These are phyloP conservation scores for Przewalskia tangutica DNA, from an alignment of 257 asterid genomes.

Conservation along the genomic window DNA sequence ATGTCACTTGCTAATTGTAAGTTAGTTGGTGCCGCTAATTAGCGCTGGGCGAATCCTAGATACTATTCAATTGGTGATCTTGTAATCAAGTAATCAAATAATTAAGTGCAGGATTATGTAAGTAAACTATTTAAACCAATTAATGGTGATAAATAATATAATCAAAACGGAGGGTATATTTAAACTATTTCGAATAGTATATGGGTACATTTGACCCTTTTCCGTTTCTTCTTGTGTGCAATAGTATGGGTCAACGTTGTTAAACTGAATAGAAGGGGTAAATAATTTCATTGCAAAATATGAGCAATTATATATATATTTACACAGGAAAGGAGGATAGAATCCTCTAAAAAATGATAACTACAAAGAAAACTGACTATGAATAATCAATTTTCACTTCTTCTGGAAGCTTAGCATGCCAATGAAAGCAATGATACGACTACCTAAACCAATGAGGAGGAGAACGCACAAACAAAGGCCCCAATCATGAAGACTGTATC, in stretches of 20 bases:
- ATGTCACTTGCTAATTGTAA: no score
- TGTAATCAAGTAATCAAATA: no score
- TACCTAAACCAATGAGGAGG: conserved; percentile 42
- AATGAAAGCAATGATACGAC: conserved; percentile 59
- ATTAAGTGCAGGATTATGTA: no score
- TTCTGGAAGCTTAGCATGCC: conserved; percentile 69
- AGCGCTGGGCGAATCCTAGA: no score
- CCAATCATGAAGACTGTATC: conserved; percentile 62
- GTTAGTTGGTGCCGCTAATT: no score
- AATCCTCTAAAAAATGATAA: not conserved
- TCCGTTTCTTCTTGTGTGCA: not conserved
- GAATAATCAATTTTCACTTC: conserved; percentile 30
- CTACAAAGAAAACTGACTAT: not conserved
- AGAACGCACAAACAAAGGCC: conserved; percentile 47
- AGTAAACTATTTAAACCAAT: no score
- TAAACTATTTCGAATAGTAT: not conserved
- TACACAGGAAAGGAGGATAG: not conserved
- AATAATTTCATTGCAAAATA: not conserved
- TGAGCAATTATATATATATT: not conserved
- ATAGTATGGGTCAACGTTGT: not conserved
- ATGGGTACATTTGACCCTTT: not conserved
- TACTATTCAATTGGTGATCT: no score
- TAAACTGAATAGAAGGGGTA: not conserved
- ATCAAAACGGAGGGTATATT: no score
- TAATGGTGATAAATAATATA: no score